Conservation (phyloP, 1,284 basidiomycete species). For the Neonothopanus nambi region DNA sequence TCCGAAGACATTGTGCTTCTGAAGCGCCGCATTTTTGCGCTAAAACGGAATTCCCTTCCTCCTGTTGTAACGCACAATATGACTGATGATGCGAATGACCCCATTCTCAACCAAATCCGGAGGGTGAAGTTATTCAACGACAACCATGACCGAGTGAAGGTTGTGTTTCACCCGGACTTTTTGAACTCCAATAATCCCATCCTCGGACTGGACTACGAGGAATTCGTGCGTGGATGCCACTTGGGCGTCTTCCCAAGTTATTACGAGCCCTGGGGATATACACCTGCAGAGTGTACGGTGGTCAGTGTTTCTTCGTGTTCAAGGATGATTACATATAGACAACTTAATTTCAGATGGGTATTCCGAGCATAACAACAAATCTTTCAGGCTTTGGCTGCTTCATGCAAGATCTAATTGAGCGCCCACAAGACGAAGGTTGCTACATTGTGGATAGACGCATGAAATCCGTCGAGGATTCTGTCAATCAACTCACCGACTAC, state of each 20-base stretch:
- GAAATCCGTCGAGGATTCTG: slow-evolving; percentile 90
- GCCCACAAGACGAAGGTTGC: slow-evolving; percentile 83
- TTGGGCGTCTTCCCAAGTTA: slow-evolving; percentile 98
- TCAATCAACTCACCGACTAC: slow-evolving; percentile 72
- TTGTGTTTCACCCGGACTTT: slow-evolving; percentile 99
- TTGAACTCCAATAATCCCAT: slow-evolving; percentile 98
- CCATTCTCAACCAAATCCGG: slow-evolving; percentile 93
- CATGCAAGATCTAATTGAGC: slow-evolving; percentile 98
- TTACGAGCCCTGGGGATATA: slow-evolving; percentile 93
- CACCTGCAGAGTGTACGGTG: slow-evolving; percentile 84
- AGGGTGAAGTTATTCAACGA: slow-evolving; percentile 92
- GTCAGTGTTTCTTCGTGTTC: slow-evolving; percentile 40
- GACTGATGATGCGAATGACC: slow-evolving; percentile 90
- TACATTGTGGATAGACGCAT: slow-evolving; percentile 95
- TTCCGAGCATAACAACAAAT: slow-evolving; percentile 96
- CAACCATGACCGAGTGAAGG: slow-evolving; percentile 80
- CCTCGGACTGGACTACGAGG: slow-evolving; percentile 95
- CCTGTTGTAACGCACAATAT: slow-evolving; percentile 98
- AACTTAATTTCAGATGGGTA: slow-evolving; percentile 77
- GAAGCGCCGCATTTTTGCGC: slow-evolving; percentile 94
- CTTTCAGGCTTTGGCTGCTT: slow-evolving; percentile 97
- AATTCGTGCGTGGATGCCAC: slow-evolving; percentile 98
- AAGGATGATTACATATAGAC: neutral
- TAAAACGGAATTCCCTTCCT: slow-evolving; percentile 91
- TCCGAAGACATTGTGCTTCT: slow-evolving; percentile 94